phyloP scores from a whole-genome alignment of 164 flowering plant species.

The Vitis cinerea region DNA sequence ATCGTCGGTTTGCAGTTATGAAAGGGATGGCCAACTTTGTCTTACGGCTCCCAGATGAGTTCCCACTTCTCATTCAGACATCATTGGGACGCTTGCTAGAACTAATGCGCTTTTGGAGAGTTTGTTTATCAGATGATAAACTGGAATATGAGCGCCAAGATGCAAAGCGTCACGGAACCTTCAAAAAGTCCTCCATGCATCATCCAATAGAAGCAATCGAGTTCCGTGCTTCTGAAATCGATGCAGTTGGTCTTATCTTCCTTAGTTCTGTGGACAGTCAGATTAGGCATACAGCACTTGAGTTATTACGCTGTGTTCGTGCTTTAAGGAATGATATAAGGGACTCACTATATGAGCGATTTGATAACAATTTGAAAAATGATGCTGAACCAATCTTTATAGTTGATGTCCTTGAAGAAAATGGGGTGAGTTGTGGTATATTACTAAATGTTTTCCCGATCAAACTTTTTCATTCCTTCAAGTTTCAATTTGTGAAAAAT shows the following conservation, averaged over 20 bases:
- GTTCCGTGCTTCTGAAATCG: slow-evolving; percentile 86
- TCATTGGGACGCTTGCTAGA: slow-evolving; percentile 91
- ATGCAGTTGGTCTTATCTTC: slow-evolving; percentile 95
- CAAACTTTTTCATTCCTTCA: not conserved
- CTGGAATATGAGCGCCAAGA: slow-evolving; percentile 47
- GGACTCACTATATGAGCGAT: slow-evolving; percentile 43
- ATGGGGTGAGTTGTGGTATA: slow-evolving; percentile 62
- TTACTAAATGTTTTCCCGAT: not conserved
- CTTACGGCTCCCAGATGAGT: slow-evolving; percentile 85
- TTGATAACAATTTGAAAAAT: slow-evolving; percentile 46
- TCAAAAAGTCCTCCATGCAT: slow-evolving; percentile 53
- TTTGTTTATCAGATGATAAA: slow-evolving; percentile 73
- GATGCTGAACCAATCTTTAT: slow-evolving; percentile 87
- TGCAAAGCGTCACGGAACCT: slow-evolving; percentile 40
- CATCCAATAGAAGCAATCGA: slow-evolving; percentile 64
- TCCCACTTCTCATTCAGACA: slow-evolving; percentile 96
- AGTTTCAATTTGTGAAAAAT: not conserved
- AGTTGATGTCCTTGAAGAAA: slow-evolving; percentile 95
- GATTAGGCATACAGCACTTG: slow-evolving; percentile 94
- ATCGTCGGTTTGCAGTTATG: slow-evolving; percentile 96
- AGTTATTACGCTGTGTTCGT: slow-evolving; percentile 92
- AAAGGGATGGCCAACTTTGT: slow-evolving; percentile 97
- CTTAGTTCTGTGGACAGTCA: slow-evolving; percentile 95
- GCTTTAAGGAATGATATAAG: slow-evolving; percentile 84
- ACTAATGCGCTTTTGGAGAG: slow-evolving; percentile 96